Conservation (phyloP, 306 rosid species). For the Cicer judaicum region DNA sequence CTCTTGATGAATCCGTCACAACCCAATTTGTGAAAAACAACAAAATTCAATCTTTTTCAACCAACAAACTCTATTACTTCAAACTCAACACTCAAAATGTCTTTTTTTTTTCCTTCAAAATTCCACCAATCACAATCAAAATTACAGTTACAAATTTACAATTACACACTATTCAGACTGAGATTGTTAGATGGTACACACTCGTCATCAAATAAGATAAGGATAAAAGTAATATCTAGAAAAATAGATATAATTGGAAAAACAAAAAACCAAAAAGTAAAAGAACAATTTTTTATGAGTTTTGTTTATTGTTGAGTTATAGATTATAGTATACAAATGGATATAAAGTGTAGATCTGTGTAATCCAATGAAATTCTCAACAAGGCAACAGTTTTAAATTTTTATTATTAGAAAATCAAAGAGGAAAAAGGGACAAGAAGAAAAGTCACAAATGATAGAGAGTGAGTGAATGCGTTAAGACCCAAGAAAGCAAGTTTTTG, state of each 20-base stretch:
- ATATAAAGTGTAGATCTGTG: constrained; percentile 47
- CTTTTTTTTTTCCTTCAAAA: not conserved
- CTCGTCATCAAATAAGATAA: constrained; percentile 35
- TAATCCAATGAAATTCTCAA: constrained; percentile 33
- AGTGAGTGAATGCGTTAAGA: not conserved
- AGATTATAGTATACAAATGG: constrained; percentile 35
- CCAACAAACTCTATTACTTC: constrained; percentile 10
- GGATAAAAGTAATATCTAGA: constrained; percentile 32
- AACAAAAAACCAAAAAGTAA: not conserved
- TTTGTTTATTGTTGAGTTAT: constrained; percentile 30
- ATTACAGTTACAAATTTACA: not conserved
- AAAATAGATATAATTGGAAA: not conserved
- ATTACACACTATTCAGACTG: constrained; percentile 10
- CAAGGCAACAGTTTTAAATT: not conserved
- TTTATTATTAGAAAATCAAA: not conserved
- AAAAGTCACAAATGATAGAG: not conserved
- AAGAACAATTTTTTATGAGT: not conserved
- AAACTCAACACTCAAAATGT: not conserved
- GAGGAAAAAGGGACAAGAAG: not conserved
- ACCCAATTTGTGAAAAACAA: not conserved
- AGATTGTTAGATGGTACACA: constrained; percentile 4
- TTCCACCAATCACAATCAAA: no score
- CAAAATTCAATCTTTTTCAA: constrained; percentile 16
- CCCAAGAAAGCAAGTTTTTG: constrained; percentile 26
- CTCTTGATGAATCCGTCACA: constrained; percentile 79